These are phyloP conservation scores for Wickerhamomyces ciferrii DNA, from an alignment of 805 yeast genomes.

Conservation along the genomic window DNA sequence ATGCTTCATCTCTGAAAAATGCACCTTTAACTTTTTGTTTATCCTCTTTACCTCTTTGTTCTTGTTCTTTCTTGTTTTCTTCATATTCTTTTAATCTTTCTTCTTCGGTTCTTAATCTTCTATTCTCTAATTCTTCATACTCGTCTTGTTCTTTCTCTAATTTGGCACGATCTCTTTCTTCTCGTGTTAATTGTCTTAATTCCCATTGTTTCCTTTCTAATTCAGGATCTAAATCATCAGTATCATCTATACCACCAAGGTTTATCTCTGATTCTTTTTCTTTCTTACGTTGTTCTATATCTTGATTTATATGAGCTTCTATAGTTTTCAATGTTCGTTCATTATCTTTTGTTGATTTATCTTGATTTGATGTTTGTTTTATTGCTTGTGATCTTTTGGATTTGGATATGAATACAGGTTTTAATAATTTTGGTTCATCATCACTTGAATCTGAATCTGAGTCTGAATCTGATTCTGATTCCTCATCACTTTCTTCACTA, in stretches of 20 bases:
- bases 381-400: conserved; percentile 5
- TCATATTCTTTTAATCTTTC: conserved; percentile 15
- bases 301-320: conserved; percentile 20
- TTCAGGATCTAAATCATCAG: conserved; percentile 52
- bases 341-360: conserved; percentile 22
- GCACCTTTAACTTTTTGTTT: conserved; percentile 11
- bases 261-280: conserved; percentile 18
- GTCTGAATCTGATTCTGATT: conserved; percentile 2
- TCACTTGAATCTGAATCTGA: conserved; percentile 1
- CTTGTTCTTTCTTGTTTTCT: conserved; percentile 6
- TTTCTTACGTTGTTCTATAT: conserved; percentile 12
- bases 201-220: conserved; percentile 52
- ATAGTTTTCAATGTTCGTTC: conserved; percentile 19
- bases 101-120: conserved; percentile 18
- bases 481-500: conserved; percentile 20
- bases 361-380: conserved; percentile 6
- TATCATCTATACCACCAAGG: conserved; percentile 43
- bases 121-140: conserved; percentile 18
- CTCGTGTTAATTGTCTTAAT: conserved; percentile 47
- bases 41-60: neutral
- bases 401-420: conserved; percentile 21
- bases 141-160: conserved; percentile 20
- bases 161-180: conserved; percentile 14
- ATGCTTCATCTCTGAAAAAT: conserved; percentile 14
- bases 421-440: conserved; percentile 9